phyloP scores from a whole-genome alignment of 805 yeast species.

The Candida taoyuanica region DNA sequence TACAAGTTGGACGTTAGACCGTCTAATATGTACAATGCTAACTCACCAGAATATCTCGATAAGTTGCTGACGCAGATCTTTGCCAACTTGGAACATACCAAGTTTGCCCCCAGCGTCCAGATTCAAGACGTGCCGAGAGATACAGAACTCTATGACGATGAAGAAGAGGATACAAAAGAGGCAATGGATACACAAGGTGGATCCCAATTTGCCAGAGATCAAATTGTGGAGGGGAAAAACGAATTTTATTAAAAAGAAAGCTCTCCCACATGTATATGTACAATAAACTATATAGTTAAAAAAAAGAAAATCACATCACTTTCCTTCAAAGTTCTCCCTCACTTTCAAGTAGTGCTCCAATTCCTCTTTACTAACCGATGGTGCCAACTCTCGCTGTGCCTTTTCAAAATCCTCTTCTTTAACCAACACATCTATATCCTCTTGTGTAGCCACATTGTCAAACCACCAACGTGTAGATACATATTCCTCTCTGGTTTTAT shows the following conservation, averaged over 20 bases:
- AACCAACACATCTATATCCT: conserved; percentile 68
- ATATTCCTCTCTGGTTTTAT: conserved; percentile 37
- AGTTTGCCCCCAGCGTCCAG: conserved; percentile 96
- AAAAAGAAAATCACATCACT: no score
- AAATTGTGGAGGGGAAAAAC: conserved; percentile 59
- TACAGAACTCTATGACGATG: conserved; percentile 81
- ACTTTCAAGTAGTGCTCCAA: conserved; percentile 74
- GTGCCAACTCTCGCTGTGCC: conserved; percentile 66
- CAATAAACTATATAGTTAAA: background rate
- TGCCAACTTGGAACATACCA: conserved; percentile 79
- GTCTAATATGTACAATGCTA: conserved; percentile 94
- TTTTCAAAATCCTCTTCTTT: conserved; percentile 68
- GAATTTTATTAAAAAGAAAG: conserved; percentile 51
- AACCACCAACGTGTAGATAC: conserved; percentile 86
- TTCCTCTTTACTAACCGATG: conserved; percentile 87
- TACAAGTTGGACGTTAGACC: conserved; percentile 92
- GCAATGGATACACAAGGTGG: conserved; percentile 92
- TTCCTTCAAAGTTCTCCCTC: conserved; percentile 83
- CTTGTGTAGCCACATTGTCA: conserved; percentile 65
- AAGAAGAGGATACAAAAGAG: conserved; percentile 72
- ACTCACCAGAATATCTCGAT: conserved; percentile 86
- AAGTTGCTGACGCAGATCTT: conserved; percentile 75
- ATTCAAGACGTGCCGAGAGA: conserved; percentile 86
- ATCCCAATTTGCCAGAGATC: conserved; percentile 78
- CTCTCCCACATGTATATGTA: conserved; percentile 8